A percentile compares a stretch with the other conserved stretches of the same genome.
Evolutionary conservation across 1,284 basidiomycete species (phyloP).

Genomic region (Microbotryum violaceum): DNA sequence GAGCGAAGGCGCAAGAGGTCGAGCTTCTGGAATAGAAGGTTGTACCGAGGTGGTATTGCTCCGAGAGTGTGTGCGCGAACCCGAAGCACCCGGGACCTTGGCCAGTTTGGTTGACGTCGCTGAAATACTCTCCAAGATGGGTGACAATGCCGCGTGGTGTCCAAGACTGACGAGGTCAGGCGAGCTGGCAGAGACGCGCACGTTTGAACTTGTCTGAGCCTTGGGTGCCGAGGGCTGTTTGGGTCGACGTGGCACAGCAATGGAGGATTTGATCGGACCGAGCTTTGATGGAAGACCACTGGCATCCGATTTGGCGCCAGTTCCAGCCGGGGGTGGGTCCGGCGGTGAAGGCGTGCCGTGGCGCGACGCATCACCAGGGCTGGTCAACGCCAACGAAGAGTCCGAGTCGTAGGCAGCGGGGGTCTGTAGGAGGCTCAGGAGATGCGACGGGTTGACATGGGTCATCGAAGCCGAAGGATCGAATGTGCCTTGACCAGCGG

Average conservation of each 20-base stretch:
- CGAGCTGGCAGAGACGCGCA: constrained; percentile 2
- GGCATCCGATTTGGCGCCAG: too few species aligned
- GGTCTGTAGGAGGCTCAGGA: constrained; percentile 9
- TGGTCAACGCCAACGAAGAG: constrained; percentile 13
- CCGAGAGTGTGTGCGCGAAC: constrained; percentile 10
- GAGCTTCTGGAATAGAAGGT: constrained; percentile 19
- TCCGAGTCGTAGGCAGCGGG: constrained; percentile 10
- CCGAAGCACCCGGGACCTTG: background rate
- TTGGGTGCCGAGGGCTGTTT: background rate
- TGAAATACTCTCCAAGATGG: too few species aligned
- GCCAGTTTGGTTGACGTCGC: too few species aligned
- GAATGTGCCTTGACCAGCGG: constrained; percentile 5
- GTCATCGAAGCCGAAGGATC: constrained; percentile 13
- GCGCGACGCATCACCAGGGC: constrained; percentile 13
- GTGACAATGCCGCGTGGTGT: background rate
- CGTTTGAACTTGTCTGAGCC: background rate
- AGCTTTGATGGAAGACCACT: background rate
- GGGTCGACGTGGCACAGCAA: background rate
- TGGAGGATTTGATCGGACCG: background rate
- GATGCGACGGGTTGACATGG: constrained; percentile 26
- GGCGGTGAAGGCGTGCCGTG: background rate
- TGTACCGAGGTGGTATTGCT: constrained; percentile 26
- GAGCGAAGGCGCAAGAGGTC: constrained; percentile 6
- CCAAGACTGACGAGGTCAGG: constrained; percentile 1
- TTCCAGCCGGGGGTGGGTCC: background rate